Conservation (phyloP, 2,329 filamentous ascomycete genomes). For the Claviceps paspali region DNA sequence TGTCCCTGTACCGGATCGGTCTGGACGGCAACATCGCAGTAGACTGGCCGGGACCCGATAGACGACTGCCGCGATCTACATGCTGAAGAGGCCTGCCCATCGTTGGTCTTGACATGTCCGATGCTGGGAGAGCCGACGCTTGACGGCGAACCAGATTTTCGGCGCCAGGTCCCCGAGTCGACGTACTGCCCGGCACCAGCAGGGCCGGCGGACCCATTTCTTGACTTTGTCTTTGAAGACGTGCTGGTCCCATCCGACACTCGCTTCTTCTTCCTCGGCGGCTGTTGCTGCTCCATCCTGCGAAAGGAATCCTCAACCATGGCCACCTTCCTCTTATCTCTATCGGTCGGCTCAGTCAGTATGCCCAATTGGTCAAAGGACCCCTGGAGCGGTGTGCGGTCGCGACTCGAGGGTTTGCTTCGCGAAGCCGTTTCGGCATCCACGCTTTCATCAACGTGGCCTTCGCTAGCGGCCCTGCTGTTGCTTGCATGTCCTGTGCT, state of each 20-base stretch:
- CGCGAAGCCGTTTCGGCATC: constrained; percentile 38
- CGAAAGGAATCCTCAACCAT: constrained; percentile 50
- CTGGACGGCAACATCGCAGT: constrained; percentile 36
- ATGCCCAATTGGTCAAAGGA: constrained; percentile 45
- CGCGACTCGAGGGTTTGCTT: constrained; percentile 52
- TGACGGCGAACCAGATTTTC: constrained; percentile 36
- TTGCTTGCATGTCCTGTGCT: constrained; percentile 47
- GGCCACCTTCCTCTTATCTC: constrained; percentile 51
- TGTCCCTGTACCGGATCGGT: constrained; percentile 39
- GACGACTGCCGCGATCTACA: constrained; percentile 24
- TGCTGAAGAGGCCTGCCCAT: constrained; percentile 14
- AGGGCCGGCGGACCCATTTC: constrained; percentile 21
- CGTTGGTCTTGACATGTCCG: constrained; percentile 12
- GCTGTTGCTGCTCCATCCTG: constrained; percentile 44
- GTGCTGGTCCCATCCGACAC: constrained; percentile 35
- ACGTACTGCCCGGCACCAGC: constrained; percentile 28
- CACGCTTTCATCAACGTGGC: constrained; percentile 35
- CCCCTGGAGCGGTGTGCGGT: constrained; percentile 47
- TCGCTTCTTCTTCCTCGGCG: constrained; percentile 46
- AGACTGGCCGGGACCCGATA: constrained; percentile 23
- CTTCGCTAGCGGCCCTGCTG: constrained; percentile 49
- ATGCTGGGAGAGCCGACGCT: constrained; percentile 25
- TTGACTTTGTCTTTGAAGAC: constrained; percentile 24
- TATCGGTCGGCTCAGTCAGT: constrained; percentile 47
- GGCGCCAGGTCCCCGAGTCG: constrained; percentile 37